These are phyloP conservation scores for Nakataea oryzae DNA, from an alignment of 2,329 filamentous ascomycete species.

Conservation along the genomic window DNA sequence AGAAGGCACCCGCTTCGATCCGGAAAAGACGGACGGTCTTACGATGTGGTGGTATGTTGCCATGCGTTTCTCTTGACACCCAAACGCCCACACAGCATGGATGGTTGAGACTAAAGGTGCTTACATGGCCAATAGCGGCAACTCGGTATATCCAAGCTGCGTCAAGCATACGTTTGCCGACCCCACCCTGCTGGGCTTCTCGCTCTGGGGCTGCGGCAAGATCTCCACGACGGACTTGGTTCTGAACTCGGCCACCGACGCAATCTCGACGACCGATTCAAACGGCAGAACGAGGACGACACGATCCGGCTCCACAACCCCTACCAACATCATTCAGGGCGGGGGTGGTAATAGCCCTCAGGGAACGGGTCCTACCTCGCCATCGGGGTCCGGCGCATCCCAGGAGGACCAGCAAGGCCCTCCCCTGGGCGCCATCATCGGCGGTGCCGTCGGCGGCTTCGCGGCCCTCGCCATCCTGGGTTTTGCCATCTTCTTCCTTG, in stretches of 20 bases:
- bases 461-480: slow-evolving; percentile 17
- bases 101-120: not conserved
- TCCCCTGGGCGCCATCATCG: slow-evolving; percentile 17
- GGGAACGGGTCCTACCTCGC: not conserved
- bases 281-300: not conserved
- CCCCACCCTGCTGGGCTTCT: slow-evolving; percentile 14
- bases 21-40: slow-evolving; percentile 11
- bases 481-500: slow-evolving; percentile 17
- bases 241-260: slow-evolving; percentile 10
- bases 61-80: too few species aligned
- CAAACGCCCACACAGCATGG: too few species aligned
- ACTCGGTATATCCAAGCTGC: slow-evolving; percentile 15
- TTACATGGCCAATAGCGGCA: slow-evolving; percentile 8
- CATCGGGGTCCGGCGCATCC: not conserved
- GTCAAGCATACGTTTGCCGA: slow-evolving; percentile 18
- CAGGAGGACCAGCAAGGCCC: not conserved
- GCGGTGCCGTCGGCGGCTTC: slow-evolving; percentile 20
- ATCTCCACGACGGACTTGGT: slow-evolving; percentile 12
- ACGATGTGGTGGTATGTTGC: slow-evolving; percentile 21
- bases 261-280: not conserved
- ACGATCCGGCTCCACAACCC: not conserved
- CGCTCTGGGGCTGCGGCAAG: slow-evolving; percentile 17
- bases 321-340: not conserved
- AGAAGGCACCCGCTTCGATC: slow-evolving; percentile 11
- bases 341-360: too few species aligned